phyloP scores from a whole-genome alignment of 2,329 filamentous ascomycete genomes.

The Daldinia eschscholtzii region DNA sequence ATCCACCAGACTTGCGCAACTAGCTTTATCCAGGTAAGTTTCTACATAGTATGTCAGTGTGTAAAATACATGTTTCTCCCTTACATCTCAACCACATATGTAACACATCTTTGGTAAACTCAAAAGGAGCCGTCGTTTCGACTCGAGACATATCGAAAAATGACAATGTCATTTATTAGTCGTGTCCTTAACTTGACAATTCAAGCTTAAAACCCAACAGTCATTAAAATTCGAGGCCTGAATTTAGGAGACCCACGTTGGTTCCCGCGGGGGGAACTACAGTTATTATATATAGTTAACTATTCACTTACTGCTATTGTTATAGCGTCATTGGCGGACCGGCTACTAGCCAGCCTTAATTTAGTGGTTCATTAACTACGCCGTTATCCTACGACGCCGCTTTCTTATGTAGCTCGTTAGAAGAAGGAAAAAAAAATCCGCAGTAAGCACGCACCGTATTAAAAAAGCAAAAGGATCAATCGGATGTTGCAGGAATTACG shows the following conservation, averaged over 20 bases:
- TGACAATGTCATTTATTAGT: neutral
- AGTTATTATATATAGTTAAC: slow-evolving; percentile 5
- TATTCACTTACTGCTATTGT: neutral
- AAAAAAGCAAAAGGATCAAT: neutral
- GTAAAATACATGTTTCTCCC: neutral
- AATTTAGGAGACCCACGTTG: neutral
- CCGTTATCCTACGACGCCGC: slow-evolving; percentile 16
- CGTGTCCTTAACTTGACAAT: neutral
- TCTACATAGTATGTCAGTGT: neutral
- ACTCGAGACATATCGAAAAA: neutral
- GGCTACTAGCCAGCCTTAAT: slow-evolving; percentile 1
- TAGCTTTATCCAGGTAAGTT: neutral
- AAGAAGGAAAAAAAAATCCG: neutral
- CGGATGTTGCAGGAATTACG: neutral
- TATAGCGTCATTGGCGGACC: neutral
- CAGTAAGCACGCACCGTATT: neutral
- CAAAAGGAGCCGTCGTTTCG: neutral
- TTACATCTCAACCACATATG: neutral
- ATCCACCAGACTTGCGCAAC: neutral
- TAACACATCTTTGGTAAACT: neutral
- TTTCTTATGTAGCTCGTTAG: neutral
- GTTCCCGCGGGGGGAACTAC: slow-evolving; percentile 2
- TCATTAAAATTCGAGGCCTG: slow-evolving; percentile 25
- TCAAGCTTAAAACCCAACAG: slow-evolving; percentile 22
- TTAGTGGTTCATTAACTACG: slow-evolving; percentile 13